Base-by-base conservation (phyloP, 108 stramenopile genomes). In the Seminavis robusta region DNA sequence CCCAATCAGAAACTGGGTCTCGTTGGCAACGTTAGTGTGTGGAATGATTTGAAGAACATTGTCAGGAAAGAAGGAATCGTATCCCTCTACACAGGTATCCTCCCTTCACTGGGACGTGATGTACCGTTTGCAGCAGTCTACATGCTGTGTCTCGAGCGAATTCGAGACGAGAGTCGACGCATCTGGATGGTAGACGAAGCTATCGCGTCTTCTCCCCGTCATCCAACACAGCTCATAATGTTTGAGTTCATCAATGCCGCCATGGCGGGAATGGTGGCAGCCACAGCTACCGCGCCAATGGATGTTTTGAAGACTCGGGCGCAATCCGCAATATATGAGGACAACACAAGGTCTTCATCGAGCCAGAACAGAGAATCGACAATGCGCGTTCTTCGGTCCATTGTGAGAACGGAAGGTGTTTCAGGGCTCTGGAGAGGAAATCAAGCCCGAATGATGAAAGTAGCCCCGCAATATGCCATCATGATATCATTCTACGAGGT, bases 401-500 rank as follows among this genome's bases (percentile, higher is more conserved):
- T 33, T n/a, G 17, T 23, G 2, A 17, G 52, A 20, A 51, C 58
- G 21, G 91, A 84, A 54, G 91, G 91, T 2, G 20, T 80, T 8
- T 19, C 43, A 2, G 84, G 81, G 44, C 71, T 92, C 56, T 92
- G 91, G 91, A 74, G 60, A 64, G 91, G 98, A 17, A 92, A 94
- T 47, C 44, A 49, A 26, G 69, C 96, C 7, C 50, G 98, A 21
- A 75, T 94, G 63, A 65, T 86, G 10, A 95, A 96, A 56, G 90
- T 97, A 2, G 95, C 88, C 20, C 98, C 98, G 7, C 88, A 89
- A 1, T 95, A 91, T 77, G 96, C 90, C n/a, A 88, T 96, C 43
- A 98, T 98, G 96, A 83, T 98, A n/a, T 65, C 90, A 17, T 81
- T 79, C 40, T 97, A 97, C 54, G 95, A 97, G 59, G 58, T 79